Percentiles rank a stretch among this genome's conserved stretches.
These are phyloP conservation scores for Xylaria curta DNA, from an alignment of 495 filamentous ascomycete species.

Conservation along the genomic window DNA sequence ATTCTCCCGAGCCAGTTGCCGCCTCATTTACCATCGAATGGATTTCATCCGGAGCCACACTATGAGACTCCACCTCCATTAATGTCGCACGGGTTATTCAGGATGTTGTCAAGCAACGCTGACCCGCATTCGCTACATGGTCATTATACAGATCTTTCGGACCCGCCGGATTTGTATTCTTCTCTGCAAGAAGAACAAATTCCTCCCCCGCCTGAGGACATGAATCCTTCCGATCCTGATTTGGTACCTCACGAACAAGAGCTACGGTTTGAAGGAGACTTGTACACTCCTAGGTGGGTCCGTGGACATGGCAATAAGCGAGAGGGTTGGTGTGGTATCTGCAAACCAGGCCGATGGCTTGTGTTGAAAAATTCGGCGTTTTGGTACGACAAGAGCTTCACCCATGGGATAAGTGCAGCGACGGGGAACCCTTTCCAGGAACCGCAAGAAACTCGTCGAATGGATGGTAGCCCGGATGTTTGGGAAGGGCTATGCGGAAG, in stretches of 20 bases:
- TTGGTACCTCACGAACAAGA: conserved; percentile 76
- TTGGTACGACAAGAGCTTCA: conserved; percentile 87
- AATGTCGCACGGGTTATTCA: conserved; percentile 68
- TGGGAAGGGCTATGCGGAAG: conserved; percentile 82
- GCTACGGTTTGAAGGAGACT: conserved; percentile 75
- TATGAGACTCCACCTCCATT: conserved; percentile 61
- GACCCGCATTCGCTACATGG: conserved; percentile 65
- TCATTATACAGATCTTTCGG: conserved; percentile 69
- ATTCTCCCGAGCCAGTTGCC: conserved; percentile 49
- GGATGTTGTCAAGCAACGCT: conserved; percentile 72
- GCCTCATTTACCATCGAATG: conserved; percentile 55
- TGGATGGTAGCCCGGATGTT: conserved; percentile 79
- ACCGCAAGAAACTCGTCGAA: conserved; percentile 71
- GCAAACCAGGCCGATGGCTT: conserved; percentile 80
- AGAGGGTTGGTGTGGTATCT: conserved; percentile 85
- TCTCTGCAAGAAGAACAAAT: conserved; percentile 71
- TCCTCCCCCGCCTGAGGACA: conserved; percentile 73
- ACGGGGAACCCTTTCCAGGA: conserved; percentile 76
- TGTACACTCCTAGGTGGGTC: conserved; percentile 81
- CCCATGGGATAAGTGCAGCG: conserved; percentile 79
- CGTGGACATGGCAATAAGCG: conserved; percentile 81
- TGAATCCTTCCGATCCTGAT: conserved; percentile 74
- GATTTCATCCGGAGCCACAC: conserved; percentile 52
- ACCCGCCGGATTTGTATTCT: conserved; percentile 75
- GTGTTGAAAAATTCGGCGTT: conserved; percentile 84